Evolutionary conservation across 495 filamentous ascomycete genomes (phyloP).

Genomic region (Neurospora sp.): DNA sequence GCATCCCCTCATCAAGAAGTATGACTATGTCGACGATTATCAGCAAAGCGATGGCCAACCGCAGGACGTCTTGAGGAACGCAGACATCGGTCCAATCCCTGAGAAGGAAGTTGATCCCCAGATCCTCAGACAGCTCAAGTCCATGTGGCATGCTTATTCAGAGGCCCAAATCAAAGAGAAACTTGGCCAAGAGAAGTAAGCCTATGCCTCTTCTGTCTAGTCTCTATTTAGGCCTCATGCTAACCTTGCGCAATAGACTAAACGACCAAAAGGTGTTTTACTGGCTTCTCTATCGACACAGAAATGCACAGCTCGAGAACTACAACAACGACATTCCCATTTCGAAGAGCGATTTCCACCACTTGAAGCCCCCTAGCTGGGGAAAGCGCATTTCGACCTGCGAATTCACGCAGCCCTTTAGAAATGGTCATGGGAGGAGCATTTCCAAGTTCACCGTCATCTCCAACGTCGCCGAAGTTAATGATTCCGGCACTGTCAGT

Average conservation of each 20-base stretch:
- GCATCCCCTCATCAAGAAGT: constrained; percentile 73
- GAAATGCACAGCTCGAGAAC: constrained; percentile 74
- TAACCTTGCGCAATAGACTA: constrained; percentile 37
- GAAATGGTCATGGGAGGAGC: constrained; percentile 38
- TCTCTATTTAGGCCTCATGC: constrained; percentile 6
- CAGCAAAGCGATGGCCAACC: constrained; percentile 19
- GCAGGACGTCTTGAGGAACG: constrained; percentile 13
- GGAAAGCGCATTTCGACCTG: constrained; percentile 40
- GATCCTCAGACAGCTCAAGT: constrained; percentile 71
- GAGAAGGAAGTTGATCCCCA: constrained; percentile 60
- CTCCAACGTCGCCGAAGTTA: constrained; percentile 39
- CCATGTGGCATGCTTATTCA: constrained; percentile 74
- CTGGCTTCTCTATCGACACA: constrained; percentile 66
- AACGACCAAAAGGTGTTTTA: constrained; percentile 93
- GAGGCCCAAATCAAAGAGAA: constrained; percentile 59
- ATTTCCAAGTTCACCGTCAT: constrained; percentile 65
- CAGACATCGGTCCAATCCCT: constrained; percentile 22
- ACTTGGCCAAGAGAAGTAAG: constrained; percentile 57
- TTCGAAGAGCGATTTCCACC: constrained; percentile 82
- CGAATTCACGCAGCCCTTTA: constrained; percentile 32
- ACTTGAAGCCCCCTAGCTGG: constrained; percentile 48
- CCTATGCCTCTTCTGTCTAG: background rate
- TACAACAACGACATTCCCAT: constrained; percentile 64
- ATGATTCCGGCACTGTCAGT: constrained; percentile 25
- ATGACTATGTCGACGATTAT: constrained; percentile 55